Conservation (phyloP, 2,329 filamentous ascomycete species). For the Diplodia mutila region DNA sequence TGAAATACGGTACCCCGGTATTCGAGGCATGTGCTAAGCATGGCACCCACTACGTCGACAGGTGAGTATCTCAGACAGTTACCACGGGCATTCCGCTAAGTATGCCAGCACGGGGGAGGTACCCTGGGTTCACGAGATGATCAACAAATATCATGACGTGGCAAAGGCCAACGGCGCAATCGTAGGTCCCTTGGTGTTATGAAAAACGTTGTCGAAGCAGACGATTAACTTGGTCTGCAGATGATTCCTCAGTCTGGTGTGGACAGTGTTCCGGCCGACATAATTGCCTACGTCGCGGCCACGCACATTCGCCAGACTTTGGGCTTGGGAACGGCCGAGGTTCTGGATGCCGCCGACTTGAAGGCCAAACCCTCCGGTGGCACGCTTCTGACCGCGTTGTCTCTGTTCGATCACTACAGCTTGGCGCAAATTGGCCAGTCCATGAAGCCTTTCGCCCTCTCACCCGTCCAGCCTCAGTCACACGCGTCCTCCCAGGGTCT, state of each 20-base stretch:
- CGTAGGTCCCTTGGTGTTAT: constrained; percentile 44
- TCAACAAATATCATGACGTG: constrained; percentile 62
- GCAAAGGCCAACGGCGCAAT: constrained; percentile 65
- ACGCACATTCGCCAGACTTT: constrained; percentile 57
- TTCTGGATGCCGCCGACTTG: constrained; percentile 58
- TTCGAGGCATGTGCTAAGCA: constrained; percentile 66
- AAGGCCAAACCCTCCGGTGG: constrained; percentile 58
- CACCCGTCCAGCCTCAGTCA: constrained; percentile 46
- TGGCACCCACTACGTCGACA: constrained; percentile 70
- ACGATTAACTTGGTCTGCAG: constrained; percentile 34
- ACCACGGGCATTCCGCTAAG: background rate
- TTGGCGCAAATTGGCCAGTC: constrained; percentile 52
- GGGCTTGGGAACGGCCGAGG: constrained; percentile 54
- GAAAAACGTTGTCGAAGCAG: background rate
- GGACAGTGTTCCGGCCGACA: constrained; percentile 64
- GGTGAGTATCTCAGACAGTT: constrained; percentile 41
- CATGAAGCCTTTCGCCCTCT: constrained; percentile 57
- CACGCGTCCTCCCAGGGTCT: constrained; percentile 41
- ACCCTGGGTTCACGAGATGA: constrained; percentile 66
- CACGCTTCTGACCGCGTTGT: constrained; percentile 67
- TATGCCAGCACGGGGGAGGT: constrained; percentile 61
- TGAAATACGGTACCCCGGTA: constrained; percentile 66
- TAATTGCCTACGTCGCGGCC: constrained; percentile 59
- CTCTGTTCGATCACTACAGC: constrained; percentile 53
- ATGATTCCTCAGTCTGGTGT: constrained; percentile 65